Percentiles rank a stretch among this genome's conserved stretches.
These are phyloP conservation scores for Dendrobium nobile DNA, from an alignment of 106 monocot genomes.

Conservation along the genomic window DNA sequence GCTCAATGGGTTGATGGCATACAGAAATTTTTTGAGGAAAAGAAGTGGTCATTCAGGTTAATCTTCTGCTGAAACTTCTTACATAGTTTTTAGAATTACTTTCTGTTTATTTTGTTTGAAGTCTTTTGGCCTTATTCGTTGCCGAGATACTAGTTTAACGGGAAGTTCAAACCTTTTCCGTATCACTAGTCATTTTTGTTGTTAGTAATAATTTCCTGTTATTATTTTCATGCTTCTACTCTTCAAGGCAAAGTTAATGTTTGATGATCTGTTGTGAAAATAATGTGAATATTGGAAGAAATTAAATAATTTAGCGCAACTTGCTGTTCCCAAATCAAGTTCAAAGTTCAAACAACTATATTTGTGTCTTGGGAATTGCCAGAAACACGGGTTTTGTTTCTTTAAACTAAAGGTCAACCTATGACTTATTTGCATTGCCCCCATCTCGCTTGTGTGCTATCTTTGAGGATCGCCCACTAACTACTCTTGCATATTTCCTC, in stretches of 20 bases:
- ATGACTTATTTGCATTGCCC: no score
- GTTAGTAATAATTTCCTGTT: not conserved
- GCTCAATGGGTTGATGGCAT: slow-evolving; percentile 56
- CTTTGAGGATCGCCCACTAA: no score
- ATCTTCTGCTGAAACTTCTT: not conserved
- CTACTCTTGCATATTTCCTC: no score
- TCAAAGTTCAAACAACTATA: no score
- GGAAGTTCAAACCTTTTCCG: not conserved
- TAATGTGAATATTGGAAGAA: not conserved
- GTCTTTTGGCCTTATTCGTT: not conserved
- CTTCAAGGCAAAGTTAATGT: not conserved
- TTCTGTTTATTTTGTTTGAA: not conserved
- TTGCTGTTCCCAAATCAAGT: not conserved
- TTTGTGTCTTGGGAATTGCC: no score
- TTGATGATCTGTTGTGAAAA: not conserved
- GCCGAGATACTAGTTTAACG: not conserved
- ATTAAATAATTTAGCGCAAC: not conserved
- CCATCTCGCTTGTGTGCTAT: no score
- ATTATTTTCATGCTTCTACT: not conserved
- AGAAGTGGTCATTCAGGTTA: slow-evolving; percentile 86
- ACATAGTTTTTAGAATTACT: not conserved
- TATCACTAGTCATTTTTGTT: not conserved
- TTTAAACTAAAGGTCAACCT: no score
- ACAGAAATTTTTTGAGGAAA: slow-evolving; percentile 75
- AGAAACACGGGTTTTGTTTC: no score